These are phyloP conservation scores for Gossypium arboreum DNA, from an alignment of 345 rosid genomes.

Conservation along the genomic window DNA sequence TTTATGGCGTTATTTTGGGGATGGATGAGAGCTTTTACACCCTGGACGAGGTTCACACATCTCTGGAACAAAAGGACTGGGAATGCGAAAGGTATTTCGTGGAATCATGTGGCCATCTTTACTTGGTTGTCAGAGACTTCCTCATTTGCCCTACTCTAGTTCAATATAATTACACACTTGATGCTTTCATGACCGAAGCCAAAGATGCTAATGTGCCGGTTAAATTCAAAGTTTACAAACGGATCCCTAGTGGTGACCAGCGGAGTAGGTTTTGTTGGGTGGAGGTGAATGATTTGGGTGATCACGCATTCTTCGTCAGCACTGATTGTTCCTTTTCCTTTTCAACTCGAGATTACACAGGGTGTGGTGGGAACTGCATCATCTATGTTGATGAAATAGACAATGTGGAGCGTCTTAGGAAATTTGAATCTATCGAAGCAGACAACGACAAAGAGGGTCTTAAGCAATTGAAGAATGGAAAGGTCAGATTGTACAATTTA, in stretches of 20 bases:
- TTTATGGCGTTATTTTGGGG: not conserved
- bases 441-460: not conserved
- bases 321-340: conserved; percentile 18
- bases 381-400: conserved; percentile 19
- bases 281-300: conserved; percentile 8
- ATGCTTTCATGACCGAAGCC: not conserved
- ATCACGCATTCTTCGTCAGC: conserved; percentile 12
- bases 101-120: conserved; percentile 10
- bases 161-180: not conserved
- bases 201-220: not conserved
- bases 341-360: conserved; percentile 5
- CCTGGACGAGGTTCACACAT: not conserved
- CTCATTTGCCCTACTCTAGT: not conserved
- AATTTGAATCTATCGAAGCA: not conserved
- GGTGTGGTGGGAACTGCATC: conserved; percentile 17
- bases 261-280: not conserved
- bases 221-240: not conserved
- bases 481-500: conserved; percentile 10
- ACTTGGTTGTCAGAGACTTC: conserved; percentile 15
- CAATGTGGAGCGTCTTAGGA: not conserved
- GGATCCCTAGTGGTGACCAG: not conserved
- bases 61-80: not conserved
- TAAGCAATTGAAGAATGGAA: not conserved
- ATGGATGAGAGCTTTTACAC: not conserved
- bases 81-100: conserved; percentile 8